These are phyloP conservation scores for Fusarium sp. DNA, from an alignment of 2,329 filamentous ascomycete species.

Conservation along the genomic window DNA sequence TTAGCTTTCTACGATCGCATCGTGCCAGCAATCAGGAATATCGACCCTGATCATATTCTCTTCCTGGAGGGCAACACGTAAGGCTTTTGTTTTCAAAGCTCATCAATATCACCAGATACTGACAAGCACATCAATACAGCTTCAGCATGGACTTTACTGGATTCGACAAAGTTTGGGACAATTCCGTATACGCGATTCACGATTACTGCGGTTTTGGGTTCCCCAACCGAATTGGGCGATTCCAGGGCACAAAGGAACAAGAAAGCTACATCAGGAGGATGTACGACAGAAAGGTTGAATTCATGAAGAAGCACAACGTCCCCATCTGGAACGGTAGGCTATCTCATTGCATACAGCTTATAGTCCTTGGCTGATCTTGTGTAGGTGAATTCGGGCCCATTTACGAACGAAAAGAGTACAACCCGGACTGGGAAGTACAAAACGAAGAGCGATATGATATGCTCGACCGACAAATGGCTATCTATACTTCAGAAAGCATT, in stretches of 20 bases:
- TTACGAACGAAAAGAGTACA: slow-evolving; percentile 58
- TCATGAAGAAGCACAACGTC: slow-evolving; percentile 58
- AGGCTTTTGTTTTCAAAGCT: not conserved
- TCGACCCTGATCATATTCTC: slow-evolving; percentile 64
- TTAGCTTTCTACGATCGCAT: slow-evolving; percentile 59
- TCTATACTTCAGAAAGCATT: slow-evolving; percentile 52
- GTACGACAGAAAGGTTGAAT: slow-evolving; percentile 61
- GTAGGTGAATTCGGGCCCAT: slow-evolving; percentile 66
- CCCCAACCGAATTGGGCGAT: slow-evolving; percentile 57
- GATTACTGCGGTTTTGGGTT: slow-evolving; percentile 70
- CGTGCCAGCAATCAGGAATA: slow-evolving; percentile 56
- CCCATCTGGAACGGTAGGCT: slow-evolving; percentile 60
- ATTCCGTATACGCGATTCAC: slow-evolving; percentile 66
- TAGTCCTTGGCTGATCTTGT: not conserved
- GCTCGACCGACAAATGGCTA: slow-evolving; percentile 58
- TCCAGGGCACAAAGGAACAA: slow-evolving; percentile 57
- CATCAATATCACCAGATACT: rapidly evolving
- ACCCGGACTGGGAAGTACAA: slow-evolving; percentile 45
- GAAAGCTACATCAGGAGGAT: slow-evolving; percentile 49
- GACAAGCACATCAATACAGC: rapidly evolving
- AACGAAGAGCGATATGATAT: slow-evolving; percentile 58
- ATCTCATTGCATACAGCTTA: rapidly evolving
- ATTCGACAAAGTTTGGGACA: slow-evolving; percentile 58
- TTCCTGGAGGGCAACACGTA: slow-evolving; percentile 66
- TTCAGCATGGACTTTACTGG: slow-evolving; percentile 52